phyloP scores from a whole-genome alignment of 2,329 filamentous ascomycete genomes.

The Fusarium nygamai region DNA sequence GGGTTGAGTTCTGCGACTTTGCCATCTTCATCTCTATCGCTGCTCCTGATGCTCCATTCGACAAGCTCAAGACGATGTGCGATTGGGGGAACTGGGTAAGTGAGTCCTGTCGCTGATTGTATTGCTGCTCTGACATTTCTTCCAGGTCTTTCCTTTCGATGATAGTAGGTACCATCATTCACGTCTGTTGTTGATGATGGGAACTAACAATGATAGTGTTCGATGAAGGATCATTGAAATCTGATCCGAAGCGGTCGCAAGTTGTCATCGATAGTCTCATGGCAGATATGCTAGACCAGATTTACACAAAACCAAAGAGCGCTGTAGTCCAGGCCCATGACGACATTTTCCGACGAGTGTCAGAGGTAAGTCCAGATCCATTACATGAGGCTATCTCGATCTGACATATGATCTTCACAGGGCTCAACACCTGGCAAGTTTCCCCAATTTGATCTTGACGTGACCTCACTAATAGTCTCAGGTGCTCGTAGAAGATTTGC shows the following conservation, averaged over 20 bases:
- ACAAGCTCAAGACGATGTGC: slow-evolving; percentile 18
- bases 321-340: slow-evolving; percentile 17
- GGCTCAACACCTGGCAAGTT: not conserved
- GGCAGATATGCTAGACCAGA: slow-evolving; percentile 8
- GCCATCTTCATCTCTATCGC: slow-evolving; percentile 12
- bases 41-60: slow-evolving; percentile 6
- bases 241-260: not conserved
- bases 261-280: slow-evolving; percentile 10
- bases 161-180: not conserved
- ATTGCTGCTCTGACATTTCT: not conserved
- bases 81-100: slow-evolving; percentile 25
- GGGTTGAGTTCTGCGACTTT: slow-evolving; percentile 20
- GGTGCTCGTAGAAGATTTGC: not conserved
- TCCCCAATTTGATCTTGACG: rapidly evolving
- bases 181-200: rapidly evolving
- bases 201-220: not conserved
- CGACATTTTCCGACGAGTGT: slow-evolving; percentile 8
- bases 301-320: not conserved
- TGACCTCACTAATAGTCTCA: not conserved
- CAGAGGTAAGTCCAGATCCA: not conserved
- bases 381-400: rapidly evolving
- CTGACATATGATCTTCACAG: not conserved
- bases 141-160: slow-evolving; percentile 15
- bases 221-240: slow-evolving; percentile 14
- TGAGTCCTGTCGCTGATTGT: rapidly evolving